Evolutionary conservation across 1,284 basidiomycete genomes (phyloP), one percentile per base, ranked within the genome.

Genomic region (Kalmanozyma brasiliensis): DNA sequence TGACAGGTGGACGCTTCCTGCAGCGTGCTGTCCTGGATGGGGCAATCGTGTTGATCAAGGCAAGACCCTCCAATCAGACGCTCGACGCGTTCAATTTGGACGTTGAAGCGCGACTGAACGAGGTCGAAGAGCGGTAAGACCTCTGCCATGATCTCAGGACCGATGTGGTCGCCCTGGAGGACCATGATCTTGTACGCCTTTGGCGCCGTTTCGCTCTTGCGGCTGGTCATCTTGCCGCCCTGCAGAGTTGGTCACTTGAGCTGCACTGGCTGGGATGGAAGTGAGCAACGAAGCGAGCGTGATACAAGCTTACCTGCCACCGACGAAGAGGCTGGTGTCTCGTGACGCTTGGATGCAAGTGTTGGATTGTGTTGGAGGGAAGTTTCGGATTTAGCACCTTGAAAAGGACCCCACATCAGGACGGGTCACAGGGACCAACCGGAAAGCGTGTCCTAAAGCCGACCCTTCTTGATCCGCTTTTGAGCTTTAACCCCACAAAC

Each of bases 111-210:
- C 20, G 86, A 85, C 1, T 89, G 88, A 52, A 97, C 84, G 3
- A 88, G 84, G 67, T 95, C 85, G 57, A 98, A 88, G 3, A 98
- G 91, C 55, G 90, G 89, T 35, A 90, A 86, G 8, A 94, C 96
- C 84, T 98, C 89, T 13, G 84, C 86, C 37, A 93, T 87, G 35
- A 98, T 93, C 80, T 95, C 93, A 33, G 96, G 96, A 34, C 95
- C 94, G 76, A 98, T 98, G 72, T 95, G 95, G 84, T 98, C 95
- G 55, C 95, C 95, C 40, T 90, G 89, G 37, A 98, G 89, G 45
- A 95, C 87, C 47, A 90, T 90, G 81, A 98, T 88, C 73, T 90
- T 90, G 84, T 46, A 69, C 13, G 44, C 75, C 34, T 36, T 59
- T 13, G 20, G 17, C 14, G 32, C 46, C 7, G n/a, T n/a, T 10